Evolutionary conservation across 805 yeast genomes (phyloP), one percentile per base, ranked within the genome.

Genomic region (Pichia pseudocactophila): DNA sequence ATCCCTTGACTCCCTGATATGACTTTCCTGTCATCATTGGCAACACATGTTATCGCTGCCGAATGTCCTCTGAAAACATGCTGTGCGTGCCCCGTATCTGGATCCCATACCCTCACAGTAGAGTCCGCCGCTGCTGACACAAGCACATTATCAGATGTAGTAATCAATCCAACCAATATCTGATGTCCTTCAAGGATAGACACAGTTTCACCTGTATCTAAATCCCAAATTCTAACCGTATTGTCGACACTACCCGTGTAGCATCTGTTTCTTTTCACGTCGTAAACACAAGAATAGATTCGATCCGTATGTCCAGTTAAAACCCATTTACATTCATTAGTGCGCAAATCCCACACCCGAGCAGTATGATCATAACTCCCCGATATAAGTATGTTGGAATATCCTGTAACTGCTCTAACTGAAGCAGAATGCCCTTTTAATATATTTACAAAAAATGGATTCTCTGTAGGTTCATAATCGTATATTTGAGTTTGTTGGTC

Each of bases 71-170:
- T 81, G 45, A 88, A 73, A 38, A 82, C 76, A 55, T 76, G 76
- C 39, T 69, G 66, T 34, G 84, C 76, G 17, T 72, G 71, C 25
- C 85, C 88, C 8, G 80, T 74, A 22, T 76, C 76, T 2, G 96
- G 92, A 56, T 92, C 83, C 98, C 98, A 92, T 2, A 90, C 81
- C 40, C 97, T 72, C 34, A 92, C 69, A 0, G 96, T 81, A 3
- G 92, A 77, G 61, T 92, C 98, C 0, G 97, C 97, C 2, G 97
- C 97, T 0, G 96, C 98, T 36, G 95, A 82, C 2, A 90, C 95
- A 11, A 92, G 67, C 37, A 77, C 79, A 30, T 81, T 78, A 20
- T 82, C 79, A 6, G 87, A 78, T 8, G 89, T 71, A 36, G 85
- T 86, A 22, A 90, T 68, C 36, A 92, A 66, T 0, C 97, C 98